These are phyloP conservation scores for Nothophaeocryptopus gaeumannii DNA, from an alignment of 2,329 filamentous ascomycete genomes.

Conservation along the genomic window DNA sequence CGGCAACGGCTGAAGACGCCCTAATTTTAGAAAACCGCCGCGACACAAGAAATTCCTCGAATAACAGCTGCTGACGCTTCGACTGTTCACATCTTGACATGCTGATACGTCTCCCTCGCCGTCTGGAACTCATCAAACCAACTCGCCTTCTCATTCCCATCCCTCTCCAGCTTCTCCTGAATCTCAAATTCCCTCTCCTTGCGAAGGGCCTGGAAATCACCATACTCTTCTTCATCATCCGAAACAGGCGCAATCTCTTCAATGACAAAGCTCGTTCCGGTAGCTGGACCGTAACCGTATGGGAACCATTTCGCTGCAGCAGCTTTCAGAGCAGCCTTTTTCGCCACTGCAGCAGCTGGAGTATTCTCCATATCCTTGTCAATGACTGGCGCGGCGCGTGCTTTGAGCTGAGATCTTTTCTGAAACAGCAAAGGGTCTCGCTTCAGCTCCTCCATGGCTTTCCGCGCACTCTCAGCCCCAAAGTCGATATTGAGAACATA, in stretches of 20 bases:
- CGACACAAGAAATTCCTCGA: no score
- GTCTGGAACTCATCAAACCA: conserved; percentile 24
- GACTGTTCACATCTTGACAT: no score
- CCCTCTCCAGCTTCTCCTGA: not conserved
- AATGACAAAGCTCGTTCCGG: conserved; percentile 44
- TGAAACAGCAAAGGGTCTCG: no score
- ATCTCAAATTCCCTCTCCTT: conserved; percentile 6
- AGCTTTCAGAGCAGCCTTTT: conserved; percentile 41
- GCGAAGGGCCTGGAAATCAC: conserved; percentile 18
- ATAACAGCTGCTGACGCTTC: no score
- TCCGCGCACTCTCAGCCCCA: conserved; percentile 33
- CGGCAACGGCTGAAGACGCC: no score
- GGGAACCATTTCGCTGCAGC: conserved; percentile 49
- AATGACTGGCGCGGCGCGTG: not conserved
- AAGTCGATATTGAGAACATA: conserved; percentile 49
- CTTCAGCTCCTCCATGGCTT: conserved; percentile 21
- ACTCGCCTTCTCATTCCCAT: conserved; percentile 8
- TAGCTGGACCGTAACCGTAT: conserved; percentile 47
- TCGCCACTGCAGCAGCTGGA: conserved; percentile 39
- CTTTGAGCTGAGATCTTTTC: not conserved
- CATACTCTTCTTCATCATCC: conserved; percentile 19
- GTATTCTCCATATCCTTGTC: conserved; percentile 5
- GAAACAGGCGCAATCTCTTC: conserved; percentile 45
- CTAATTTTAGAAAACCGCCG: no score
- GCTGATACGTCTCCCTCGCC: conserved; percentile 12